Evolutionary conservation across 352 stramenopile genomes (phyloP).

Genomic region (Globisporangium solare): DNA sequence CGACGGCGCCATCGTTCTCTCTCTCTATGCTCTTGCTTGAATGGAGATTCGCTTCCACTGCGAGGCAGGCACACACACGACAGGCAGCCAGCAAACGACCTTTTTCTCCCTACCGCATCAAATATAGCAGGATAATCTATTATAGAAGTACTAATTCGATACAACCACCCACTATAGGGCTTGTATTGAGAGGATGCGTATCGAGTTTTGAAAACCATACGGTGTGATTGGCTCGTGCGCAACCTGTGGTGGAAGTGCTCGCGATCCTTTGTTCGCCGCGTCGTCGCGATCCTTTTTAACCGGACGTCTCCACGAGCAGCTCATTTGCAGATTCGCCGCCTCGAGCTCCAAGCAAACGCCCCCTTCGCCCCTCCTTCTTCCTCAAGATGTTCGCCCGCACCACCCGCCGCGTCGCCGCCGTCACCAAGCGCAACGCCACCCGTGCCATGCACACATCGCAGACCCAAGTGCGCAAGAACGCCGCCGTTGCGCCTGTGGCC

Average conservation of each 20-base stretch:
- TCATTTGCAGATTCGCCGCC: conserved; percentile 33
- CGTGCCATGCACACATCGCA: conserved; percentile 54
- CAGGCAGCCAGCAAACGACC: neutral
- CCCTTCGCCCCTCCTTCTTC: conserved; percentile 3
- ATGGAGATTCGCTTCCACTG: neutral
- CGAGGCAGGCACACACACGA: no score
- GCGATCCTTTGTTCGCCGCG: conserved; percentile 9
- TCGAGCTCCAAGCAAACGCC: conserved; percentile 1
- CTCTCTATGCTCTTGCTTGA: conserved; percentile 1
- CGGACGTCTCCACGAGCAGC: neutral
- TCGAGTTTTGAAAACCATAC: neutral
- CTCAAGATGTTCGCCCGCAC: conserved; percentile 64
- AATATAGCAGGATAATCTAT: conserved; percentile 1
- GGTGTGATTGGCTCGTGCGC: conserved; percentile 8
- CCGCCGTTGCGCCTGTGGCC: conserved; percentile 27
- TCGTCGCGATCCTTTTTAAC: conserved; percentile 6
- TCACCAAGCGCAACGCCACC: conserved; percentile 50
- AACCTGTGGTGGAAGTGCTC: conserved; percentile 20
- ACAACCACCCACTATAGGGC: neutral
- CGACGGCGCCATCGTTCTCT: conserved; percentile 31
- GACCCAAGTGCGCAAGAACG: conserved; percentile 24
- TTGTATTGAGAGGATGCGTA: neutral
- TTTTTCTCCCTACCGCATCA: neutral
- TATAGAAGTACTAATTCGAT: neutral
- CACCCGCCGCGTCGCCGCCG: conserved; percentile 56